Evolutionary conservation across 2,329 filamentous ascomycete species (phyloP), one percentile per base, ranked within the genome.

Genomic region (Neofusicoccum umdonicola): DNA sequence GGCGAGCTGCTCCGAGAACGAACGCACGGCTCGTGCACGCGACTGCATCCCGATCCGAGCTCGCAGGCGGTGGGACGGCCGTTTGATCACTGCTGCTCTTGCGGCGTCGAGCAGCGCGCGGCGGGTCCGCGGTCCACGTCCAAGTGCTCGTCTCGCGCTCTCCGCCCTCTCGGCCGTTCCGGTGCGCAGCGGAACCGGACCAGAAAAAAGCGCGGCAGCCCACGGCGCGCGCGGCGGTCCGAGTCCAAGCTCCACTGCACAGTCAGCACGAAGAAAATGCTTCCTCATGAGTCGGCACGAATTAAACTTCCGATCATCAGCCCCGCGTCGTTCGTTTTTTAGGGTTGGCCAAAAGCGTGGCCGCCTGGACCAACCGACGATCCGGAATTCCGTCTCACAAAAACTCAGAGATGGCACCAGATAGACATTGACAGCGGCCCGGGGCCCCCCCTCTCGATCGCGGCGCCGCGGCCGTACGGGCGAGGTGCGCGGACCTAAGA

Each of bases 291-390:
- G 54, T 57, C 54, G 54, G 41, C 39, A 27, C 13, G 54, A 57
- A 45, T 44, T 57, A 44, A 57, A 57, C 54, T 57, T 57, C 54
- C 54, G 54, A 57, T 57, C 54, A 57, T 42, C 52, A 56, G 52
- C 52, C 52, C 52, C 52, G 54, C 39, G 54, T 57, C 54, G 54
- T 57, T 45, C 39, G 54, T 31, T 45, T 45, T 57, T 57, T 57
- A 57, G 39, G 44, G 54, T 57, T 57, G 54, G 11, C 54, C 12
- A 15, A 42, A 44, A 17, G 54, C 39, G 54, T 45, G 54, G 54
- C 54, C 54, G 54, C 39, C 39, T 57, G 54, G 54, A 15, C 52
- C 52, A 41, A 56, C 52, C 52, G 52, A 31, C 52, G 52, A 56
- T 44, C 54, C 54, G 39, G 54, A 44, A 34, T 45, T 44, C 22